Evolutionary conservation across 1,284 basidiomycete species (phyloP).

Genomic region (Melampsora larici-populina): DNA sequence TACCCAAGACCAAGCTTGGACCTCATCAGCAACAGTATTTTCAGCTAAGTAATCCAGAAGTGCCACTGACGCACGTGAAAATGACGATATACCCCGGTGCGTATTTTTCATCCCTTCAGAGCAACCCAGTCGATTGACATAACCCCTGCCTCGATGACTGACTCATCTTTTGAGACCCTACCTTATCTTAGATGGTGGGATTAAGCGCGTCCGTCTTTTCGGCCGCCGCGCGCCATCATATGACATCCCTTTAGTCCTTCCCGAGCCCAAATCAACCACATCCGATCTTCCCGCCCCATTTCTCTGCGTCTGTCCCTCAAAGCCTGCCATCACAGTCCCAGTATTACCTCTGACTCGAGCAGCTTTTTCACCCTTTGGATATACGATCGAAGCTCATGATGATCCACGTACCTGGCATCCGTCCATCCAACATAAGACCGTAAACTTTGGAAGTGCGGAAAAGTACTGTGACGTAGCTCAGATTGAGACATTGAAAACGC

Average conservation of each 20-base stretch:
- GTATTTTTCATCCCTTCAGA: slow-evolving; percentile 42
- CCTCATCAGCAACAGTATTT: slow-evolving; percentile 88
- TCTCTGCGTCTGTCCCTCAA: slow-evolving; percentile 45
- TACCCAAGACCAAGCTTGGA: slow-evolving; percentile 75
- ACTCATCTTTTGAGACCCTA: neutral
- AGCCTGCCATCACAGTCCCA: slow-evolving; percentile 56
- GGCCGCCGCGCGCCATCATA: slow-evolving; percentile 61
- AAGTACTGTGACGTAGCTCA: slow-evolving; percentile 82
- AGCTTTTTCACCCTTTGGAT: slow-evolving; percentile 75
- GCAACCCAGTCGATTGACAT: neutral
- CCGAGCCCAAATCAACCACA: slow-evolving; percentile 46
- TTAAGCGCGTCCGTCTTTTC: slow-evolving; percentile 82
- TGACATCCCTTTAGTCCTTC: slow-evolving; percentile 44
- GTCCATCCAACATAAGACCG: slow-evolving; percentile 67
- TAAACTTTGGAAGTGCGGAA: slow-evolving; percentile 79
- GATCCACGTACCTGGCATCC: slow-evolving; percentile 66
- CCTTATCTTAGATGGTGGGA: slow-evolving; percentile 68
- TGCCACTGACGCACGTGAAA: slow-evolving; percentile 74
- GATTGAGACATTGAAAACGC: slow-evolving; percentile 62
- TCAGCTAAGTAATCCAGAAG: slow-evolving; percentile 63
- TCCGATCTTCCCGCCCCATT: slow-evolving; percentile 45
- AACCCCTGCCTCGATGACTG: neutral
- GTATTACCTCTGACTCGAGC: slow-evolving; percentile 76
- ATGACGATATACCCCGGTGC: slow-evolving; percentile 76
- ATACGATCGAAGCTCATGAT: slow-evolving; percentile 77